Evolutionary conservation across 2,329 filamentous ascomycete genomes (phyloP).

Genomic region (Botrytis porri): DNA sequence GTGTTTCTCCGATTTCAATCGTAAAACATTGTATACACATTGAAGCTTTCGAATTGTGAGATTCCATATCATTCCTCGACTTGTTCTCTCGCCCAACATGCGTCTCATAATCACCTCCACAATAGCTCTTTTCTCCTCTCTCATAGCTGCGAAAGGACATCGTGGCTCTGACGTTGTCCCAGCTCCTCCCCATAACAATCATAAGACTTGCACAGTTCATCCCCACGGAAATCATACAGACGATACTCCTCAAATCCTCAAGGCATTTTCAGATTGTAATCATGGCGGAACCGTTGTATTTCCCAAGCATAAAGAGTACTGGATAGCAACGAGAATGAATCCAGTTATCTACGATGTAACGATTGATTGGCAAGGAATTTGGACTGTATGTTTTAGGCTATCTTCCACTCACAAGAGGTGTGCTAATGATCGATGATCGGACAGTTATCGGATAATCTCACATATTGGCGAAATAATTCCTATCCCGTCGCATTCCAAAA

Average conservation of each 20-base stretch:
- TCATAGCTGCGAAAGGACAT: not conserved
- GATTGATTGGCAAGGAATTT: conserved; percentile 52
- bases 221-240: conserved; percentile 44
- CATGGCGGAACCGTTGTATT: conserved; percentile 50
- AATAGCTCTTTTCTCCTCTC: conserved; percentile 1
- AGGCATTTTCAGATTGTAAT: conserved; percentile 50
- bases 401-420: not conserved
- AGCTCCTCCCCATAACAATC: conserved; percentile 8
- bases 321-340: conserved; percentile 50
- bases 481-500: conserved; percentile 55
- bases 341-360: conserved; percentile 48
- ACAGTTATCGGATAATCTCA: conserved; percentile 49
- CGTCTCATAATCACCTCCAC: not conserved
- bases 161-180: conserved; percentile 9
- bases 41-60: not conserved
- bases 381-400: conserved; percentile 42
- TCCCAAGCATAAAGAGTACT: conserved; percentile 49
- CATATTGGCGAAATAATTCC: conserved; percentile 53
- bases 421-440: not conserved
- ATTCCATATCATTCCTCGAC: not conserved
- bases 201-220: conserved; percentile 41
- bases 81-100: not conserved
- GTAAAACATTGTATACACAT: not conserved
- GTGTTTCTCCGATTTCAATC: not conserved
- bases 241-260: conserved; percentile 50